A percentile compares a stretch with the other conserved stretches of the same genome.
Evolutionary conservation across 2,329 filamentous ascomycete genomes (phyloP).

Genomic region (Curvularia hawaiiensis): DNA sequence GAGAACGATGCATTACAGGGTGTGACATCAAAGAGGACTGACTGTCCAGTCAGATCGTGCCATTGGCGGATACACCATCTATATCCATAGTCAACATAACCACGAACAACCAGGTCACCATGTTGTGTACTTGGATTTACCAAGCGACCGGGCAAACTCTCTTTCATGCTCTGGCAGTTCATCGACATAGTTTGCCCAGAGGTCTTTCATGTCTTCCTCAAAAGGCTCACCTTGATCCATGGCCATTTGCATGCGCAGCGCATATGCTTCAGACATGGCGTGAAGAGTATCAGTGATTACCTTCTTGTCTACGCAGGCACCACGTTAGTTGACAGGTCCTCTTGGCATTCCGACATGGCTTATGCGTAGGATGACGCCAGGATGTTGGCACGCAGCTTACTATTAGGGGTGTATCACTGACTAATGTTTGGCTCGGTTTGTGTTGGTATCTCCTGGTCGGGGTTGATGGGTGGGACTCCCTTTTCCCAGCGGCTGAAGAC

Average conservation of each 20-base stretch:
- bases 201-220: slow-evolving; percentile 9
- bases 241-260: slow-evolving; percentile 10
- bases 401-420: slow-evolving; percentile 8
- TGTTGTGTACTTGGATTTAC: not conserved
- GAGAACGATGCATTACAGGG: no score
- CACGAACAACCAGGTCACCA: not conserved
- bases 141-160: slow-evolving; percentile 9
- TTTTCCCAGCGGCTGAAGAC: slow-evolving; percentile 44
- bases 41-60: not conserved
- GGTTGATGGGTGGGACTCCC: slow-evolving; percentile 19
- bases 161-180: slow-evolving; percentile 11
- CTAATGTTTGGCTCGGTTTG: slow-evolving; percentile 3
- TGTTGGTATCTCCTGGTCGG: slow-evolving; percentile 12
- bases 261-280: slow-evolving; percentile 11
- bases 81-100: not conserved
- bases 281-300: slow-evolving; percentile 9
- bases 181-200: slow-evolving; percentile 10
- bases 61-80: not conserved
- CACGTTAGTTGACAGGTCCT: slow-evolving; percentile 3
- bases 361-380: not conserved
- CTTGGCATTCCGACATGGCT: not conserved
- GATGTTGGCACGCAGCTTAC: not conserved
- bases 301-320: slow-evolving; percentile 10
- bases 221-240: slow-evolving; percentile 10
- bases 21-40: no score